These are phyloP conservation scores for Solanum ossicruentum DNA, from an alignment of 257 asterid genomes.

Conservation along the genomic window DNA sequence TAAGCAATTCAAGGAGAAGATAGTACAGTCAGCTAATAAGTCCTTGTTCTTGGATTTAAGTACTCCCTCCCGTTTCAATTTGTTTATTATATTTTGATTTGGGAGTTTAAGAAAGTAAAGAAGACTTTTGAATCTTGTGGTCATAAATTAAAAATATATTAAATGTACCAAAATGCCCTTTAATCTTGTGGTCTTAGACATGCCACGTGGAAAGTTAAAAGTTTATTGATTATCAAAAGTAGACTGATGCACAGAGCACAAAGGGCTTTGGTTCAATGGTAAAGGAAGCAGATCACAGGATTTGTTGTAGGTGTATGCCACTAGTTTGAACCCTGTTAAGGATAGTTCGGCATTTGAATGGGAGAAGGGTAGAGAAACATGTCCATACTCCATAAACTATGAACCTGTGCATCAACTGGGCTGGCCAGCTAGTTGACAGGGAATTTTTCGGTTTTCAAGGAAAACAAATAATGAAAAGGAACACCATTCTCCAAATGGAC, in stretches of 20 bases:
- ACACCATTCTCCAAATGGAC: neutral
- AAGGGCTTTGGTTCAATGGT: neutral
- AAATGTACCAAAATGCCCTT: neutral
- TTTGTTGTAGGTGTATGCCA: neutral
- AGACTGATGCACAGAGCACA: neutral
- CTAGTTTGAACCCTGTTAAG: neutral
- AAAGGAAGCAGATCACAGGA: neutral
- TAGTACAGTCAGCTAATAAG: neutral
- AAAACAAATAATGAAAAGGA: neutral
- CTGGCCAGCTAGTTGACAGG: neutral
- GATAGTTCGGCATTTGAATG: neutral
- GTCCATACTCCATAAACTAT: neutral
- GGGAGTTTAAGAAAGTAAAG: neutral
- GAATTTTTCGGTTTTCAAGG: neutral
- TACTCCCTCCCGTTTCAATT: neutral
- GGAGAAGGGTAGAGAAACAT: neutral
- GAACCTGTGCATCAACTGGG: neutral
- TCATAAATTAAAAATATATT: neutral
- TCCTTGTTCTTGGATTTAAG: neutral
- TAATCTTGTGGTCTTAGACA: too few relatives aligned
- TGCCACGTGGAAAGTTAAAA: neutral
- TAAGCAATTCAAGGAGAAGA: neutral
- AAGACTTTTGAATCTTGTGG: neutral
- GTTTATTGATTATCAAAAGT: neutral
- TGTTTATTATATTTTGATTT: neutral